Evolutionary conservation across 2,329 filamentous ascomycete species (phyloP), one percentile per base, ranked within the genome.

Genomic region (Phoma herbarum): DNA sequence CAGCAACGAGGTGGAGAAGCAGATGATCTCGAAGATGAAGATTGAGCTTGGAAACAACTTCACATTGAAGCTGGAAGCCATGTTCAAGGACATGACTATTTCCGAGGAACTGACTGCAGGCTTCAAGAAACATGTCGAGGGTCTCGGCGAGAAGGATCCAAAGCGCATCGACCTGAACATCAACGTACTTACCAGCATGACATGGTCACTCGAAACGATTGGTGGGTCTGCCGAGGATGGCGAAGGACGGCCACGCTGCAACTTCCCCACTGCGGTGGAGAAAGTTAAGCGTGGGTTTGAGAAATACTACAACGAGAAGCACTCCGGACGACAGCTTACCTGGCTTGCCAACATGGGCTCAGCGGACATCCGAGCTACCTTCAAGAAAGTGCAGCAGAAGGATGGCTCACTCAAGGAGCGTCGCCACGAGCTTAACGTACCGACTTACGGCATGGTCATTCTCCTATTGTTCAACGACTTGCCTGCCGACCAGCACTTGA

Each of bases 1-100:
- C 66, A 96, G 91, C 73, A 89, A 92, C 64, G 94, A 97, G 70
- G 92, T 93, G 0, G 95, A 99, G 79, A 93, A 94, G 75, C 90
- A 95, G 71, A 96, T 99, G 86, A 95, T 99, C 51, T 90, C 89
- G 0, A 91, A 94, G 63, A 97, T 99, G 93, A 98, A 97, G 84
- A 87, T 95, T 72, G 94, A 97, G 75, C 87, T 98, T 51, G 95
- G 95, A 37, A 96, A 96, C 75, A 89, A 93, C 66, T 98, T 98
- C 75, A 98, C 95, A 0, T 83, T 87, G 71, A 96, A 96, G 75
- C 87, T 99, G 43, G 95, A 99, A 74, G 91, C 93, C 64, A 98
- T 99, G 93, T 97, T 99, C 82, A 93, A 93, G 78, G 95, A 99
- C 72, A 93, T 98, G 86, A 87, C 89, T 16, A 88, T 93, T 12